Percentiles rank a stretch among this genome's conserved stretches.
These are phyloP conservation scores for Penicillium manginii DNA, from an alignment of 495 filamentous ascomycete species.

Conservation along the genomic window DNA sequence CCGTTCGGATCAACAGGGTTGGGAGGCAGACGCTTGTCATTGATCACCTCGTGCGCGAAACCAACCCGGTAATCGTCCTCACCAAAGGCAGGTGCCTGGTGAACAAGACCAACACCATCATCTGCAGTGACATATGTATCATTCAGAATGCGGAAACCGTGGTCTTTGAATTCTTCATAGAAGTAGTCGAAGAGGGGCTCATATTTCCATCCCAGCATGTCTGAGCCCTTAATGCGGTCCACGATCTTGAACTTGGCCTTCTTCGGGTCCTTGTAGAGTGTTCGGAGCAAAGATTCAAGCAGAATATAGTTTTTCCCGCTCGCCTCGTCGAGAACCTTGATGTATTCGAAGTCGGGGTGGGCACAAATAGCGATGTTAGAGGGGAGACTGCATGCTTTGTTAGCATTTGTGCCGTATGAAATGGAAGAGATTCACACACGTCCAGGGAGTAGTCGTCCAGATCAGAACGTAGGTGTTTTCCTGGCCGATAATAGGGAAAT, in stretches of 20 bases:
- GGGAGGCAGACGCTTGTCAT: slow-evolving; percentile 74
- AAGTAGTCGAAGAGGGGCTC: slow-evolving; percentile 93
- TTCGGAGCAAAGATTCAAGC: slow-evolving; percentile 80
- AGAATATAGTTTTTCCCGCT: slow-evolving; percentile 86
- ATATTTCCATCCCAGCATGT: slow-evolving; percentile 93
- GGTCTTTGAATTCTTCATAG: slow-evolving; percentile 88
- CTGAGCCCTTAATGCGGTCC: slow-evolving; percentile 78
- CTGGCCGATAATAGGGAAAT: slow-evolving; percentile 80
- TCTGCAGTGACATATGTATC: slow-evolving; percentile 90
- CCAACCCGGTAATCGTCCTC: slow-evolving; percentile 95
- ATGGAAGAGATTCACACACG: slow-evolving; percentile 67
- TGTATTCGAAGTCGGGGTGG: slow-evolving; percentile 89
- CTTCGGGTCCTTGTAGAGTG: slow-evolving; percentile 94
- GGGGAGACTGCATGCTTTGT: not conserved
- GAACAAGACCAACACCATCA: slow-evolving; percentile 93
- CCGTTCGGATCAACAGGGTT: slow-evolving; percentile 89
- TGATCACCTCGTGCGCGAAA: slow-evolving; percentile 76
- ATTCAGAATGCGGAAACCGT: slow-evolving; percentile 82
- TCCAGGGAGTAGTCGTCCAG: slow-evolving; percentile 98
- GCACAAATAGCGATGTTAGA: slow-evolving; percentile 75
- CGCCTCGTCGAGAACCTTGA: slow-evolving; percentile 85
- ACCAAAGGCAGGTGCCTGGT: slow-evolving; percentile 94
- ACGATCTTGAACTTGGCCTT: slow-evolving; percentile 95
- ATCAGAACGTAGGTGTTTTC: slow-evolving; percentile 76
- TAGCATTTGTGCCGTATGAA: not conserved